Evolutionary conservation across 2,329 filamentous ascomycete species (phyloP), one percentile per base, ranked within the genome.

Genomic region (Graphilbum sp.): DNA sequence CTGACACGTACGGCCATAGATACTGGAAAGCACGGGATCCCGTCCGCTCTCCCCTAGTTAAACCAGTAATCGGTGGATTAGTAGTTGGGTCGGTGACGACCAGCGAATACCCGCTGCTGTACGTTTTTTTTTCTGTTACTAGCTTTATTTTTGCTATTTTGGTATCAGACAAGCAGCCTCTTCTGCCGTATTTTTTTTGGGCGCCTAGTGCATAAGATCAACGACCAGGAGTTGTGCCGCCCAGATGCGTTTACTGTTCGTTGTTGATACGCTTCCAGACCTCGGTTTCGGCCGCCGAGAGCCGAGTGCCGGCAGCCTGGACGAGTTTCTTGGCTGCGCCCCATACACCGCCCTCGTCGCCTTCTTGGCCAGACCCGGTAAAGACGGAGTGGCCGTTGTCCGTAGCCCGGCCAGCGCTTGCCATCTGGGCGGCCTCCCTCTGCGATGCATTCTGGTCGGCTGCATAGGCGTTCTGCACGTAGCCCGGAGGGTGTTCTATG

Each of bases 251-350:
- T 30, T 35, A 16, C 49, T 60, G 67, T 35, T 67, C 60, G 55
- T 71, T 73, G 55, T 72, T 76, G 50, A 77, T 71, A 50, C 63
- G 66, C 54, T 65, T 67, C 73, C 73, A 78, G 19, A 78, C 64
- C 53, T 75, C 70, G 36, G 58, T 60, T 58, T 78, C 73, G 13
- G 69, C 71, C 13, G 64, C 67, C 9, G 64, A 67, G 21, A 78
- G 54, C 50, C 64, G 70, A 43, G 66, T 65, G 36, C 72, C 72
- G 7, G 72, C 72, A 25, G 62, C 63, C 42, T 62, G 57, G 34
- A 67, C 69, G 61, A 68, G 65, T 52, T 69, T 73, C 59, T 68
- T 72, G 11, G 70, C 70, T 34, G 64, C 55, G 39, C 61, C 61
- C 68, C 69, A 73, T 6, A 73, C 27, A 12, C 11, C 55, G 19